Base-by-base conservation (phyloP, 208 protist species). In the Entamoeba histolytica region DNA sequence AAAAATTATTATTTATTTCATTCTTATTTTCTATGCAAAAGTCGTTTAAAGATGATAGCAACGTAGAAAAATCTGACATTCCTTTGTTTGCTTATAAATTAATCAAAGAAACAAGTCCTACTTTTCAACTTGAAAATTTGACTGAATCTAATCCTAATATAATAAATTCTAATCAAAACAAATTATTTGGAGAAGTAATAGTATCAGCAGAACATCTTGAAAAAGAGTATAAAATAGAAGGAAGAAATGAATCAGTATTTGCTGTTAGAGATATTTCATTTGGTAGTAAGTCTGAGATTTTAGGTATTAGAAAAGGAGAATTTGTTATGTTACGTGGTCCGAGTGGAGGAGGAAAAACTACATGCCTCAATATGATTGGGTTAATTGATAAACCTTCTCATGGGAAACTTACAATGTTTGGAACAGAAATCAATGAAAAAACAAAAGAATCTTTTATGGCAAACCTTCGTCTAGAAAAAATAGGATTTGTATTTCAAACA, bases 301-400 rank as follows among this genome's bases (percentile, higher is more conserved):
- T 94, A 14, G n/a, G 10, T 31, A 92, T 57, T 94, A 44, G 73
- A 57, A 97, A 96, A 91, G 98, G 97, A 12, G 98, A 98, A 94
- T 99, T 99, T 94, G 94, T 99, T 15, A 98, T 98, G 97, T 97
- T 99, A 51, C 96, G 97, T 55, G 98, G 98, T 8, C 97, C 98
- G n/a, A 98, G 96, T 49, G 98, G 98, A 57, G 97, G 98, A 49
- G 98, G 98, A 78, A 99, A 99, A 95, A 98, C 98, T 91, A 98
- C 97, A 31, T 95, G 98, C 93, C 94, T 98, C 14, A 98, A 98
- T 96, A 96, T 98, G 61, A 96, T 98, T 49, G 97, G 93, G 0
- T 50, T 93, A 28, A 92, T 94, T 78, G 93, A 94, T 17, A 94
- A 93, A 92, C 50, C 93, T 93, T 93, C 93, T 31, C 51, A 44